Base-by-base conservation (phyloP, 2,329 filamentous ascomycete genomes). In the Apiospora malaysiana region DNA sequence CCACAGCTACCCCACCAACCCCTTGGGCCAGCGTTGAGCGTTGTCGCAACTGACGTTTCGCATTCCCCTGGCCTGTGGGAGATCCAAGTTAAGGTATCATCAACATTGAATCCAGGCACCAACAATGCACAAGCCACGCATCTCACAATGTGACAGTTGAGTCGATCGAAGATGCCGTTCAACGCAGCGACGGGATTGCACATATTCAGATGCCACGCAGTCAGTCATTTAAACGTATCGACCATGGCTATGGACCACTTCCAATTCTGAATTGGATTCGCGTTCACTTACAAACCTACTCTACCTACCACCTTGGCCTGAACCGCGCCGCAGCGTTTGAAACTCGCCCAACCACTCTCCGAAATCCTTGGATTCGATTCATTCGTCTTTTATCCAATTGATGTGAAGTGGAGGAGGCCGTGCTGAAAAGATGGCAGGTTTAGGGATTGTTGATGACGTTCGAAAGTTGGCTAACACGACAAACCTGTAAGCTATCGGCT, bases 1-100 rank as follows among this genome's bases (percentile, higher is more conserved):
- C 18, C 27, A 63, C 32, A 2, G 7, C 18, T 40, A 32, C 27
- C 32, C 56, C 51, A 59, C 49, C 18, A n/a, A 37, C 25, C 27
- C 7, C 49, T 18, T 32, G 25, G 14, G 25, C 25, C 25, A 32
- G 49, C 49, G 46, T 21, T 32, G 32, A 6, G 32, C 32, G 32
- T 42, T 68, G 70, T 71, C 42, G 27, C 70, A 71, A 45, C 66
- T 71, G 70, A 49, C 66, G 66, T 71, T 71, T 71, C 70, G 70
- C 32, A 68, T 69, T 27, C 47, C 49, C 16, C 25, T 8, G 32
- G 32, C 32, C 32, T 32, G 32, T 32, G 32, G 12, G 25, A 32
- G 27, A 59, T 59, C 16, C 18, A 42, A 14, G 40, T 9, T 6
- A 9, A 32, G 32, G 27, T n/a, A 37, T 37, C 16, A n/a, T n/a